These are phyloP conservation scores for Ascochyta clinopodiicola DNA, from an alignment of 2,329 filamentous ascomycete genomes.

Conservation along the genomic window DNA sequence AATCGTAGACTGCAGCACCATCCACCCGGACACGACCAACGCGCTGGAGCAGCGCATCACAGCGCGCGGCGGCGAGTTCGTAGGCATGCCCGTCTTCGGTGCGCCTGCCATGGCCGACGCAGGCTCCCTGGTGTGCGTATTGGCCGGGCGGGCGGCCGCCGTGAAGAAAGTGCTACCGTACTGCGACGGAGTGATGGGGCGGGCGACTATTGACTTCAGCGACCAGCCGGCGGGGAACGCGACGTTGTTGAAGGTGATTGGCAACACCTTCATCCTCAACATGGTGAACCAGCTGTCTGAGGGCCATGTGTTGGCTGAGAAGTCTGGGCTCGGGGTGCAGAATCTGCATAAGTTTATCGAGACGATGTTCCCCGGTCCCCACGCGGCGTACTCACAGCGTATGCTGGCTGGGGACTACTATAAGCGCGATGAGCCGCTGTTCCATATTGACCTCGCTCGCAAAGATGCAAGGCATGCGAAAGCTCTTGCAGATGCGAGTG, in stretches of 20 bases:
- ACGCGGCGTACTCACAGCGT: constrained; percentile 74
- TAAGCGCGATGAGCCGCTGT: constrained; percentile 77
- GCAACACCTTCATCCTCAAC: constrained; percentile 85
- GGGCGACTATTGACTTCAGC: constrained; percentile 72
- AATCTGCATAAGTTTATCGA: constrained; percentile 75
- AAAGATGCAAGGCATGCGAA: constrained; percentile 83
- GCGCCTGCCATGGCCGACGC: constrained; percentile 73
- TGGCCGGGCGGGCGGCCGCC: constrained; percentile 67
- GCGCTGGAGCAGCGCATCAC: constrained; percentile 65
- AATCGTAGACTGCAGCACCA: constrained; percentile 85
- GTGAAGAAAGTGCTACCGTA: constrained; percentile 73
- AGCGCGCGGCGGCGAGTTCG: constrained; percentile 71
- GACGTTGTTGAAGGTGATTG: constrained; percentile 77
- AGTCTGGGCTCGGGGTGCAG: constrained; percentile 74
- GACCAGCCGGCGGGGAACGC: constrained; percentile 73
- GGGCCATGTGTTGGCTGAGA: constrained; percentile 79
- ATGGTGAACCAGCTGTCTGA: constrained; percentile 83
- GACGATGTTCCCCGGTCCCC: constrained; percentile 76
- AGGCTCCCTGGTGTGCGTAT: constrained; percentile 74
- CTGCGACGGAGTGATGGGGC: constrained; percentile 74
- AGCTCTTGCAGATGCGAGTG: constrained; percentile 67
- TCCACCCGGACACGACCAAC: constrained; percentile 82
- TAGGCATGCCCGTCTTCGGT: constrained; percentile 77
- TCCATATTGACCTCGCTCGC: constrained; percentile 79
- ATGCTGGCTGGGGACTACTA: constrained; percentile 81